Percentiles rank a stretch among this genome's conserved stretches.
Evolutionary conservation across 2,329 filamentous ascomycete genomes (phyloP).

Genomic region (Drechslerella coelobrocha): DNA sequence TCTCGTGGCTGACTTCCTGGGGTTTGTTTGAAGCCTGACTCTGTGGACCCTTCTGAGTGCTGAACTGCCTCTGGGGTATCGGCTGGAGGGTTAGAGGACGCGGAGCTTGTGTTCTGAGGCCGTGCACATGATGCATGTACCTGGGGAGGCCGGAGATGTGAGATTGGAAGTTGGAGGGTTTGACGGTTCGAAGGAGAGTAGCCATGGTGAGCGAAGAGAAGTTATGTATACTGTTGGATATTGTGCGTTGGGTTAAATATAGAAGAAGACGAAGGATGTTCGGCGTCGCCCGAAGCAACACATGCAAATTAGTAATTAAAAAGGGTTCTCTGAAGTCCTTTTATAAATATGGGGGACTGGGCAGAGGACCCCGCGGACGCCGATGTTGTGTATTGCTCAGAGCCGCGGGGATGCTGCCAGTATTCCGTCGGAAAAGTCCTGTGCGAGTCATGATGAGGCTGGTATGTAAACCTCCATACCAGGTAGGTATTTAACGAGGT

Average conservation of each 20-base stretch:
- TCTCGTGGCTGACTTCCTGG: slow-evolving; percentile 42
- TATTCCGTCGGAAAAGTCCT: slow-evolving; percentile 7
- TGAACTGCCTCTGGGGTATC: slow-evolving; percentile 14
- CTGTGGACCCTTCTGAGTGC: slow-evolving; percentile 18
- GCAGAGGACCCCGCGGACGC: background rate
- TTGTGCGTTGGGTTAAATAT: slow-evolving; percentile 35
- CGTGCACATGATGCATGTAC: background rate
- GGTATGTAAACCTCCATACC: background rate
- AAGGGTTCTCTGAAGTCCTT: background rate
- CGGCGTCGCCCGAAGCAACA: background rate
- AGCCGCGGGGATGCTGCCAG: background rate
- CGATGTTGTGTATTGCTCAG: background rate
- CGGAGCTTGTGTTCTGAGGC: background rate
- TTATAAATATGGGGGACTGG: slow-evolving; percentile 16
- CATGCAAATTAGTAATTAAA: background rate
- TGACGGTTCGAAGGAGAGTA: slow-evolving; percentile 19
- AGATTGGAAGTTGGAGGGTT: slow-evolving; percentile 20
- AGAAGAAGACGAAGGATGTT: background rate
- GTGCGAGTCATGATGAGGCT: background rate
- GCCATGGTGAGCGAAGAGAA: slow-evolving; percentile 19
- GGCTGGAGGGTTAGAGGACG: slow-evolving; percentile 1
- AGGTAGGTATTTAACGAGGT: background rate
- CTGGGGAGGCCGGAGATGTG: slow-evolving; percentile 21
- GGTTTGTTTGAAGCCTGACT: slow-evolving; percentile 10
- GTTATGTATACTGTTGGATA: slow-evolving; percentile 31